Evolutionary conservation across 2,329 filamentous ascomycete genomes (phyloP), one percentile per base, ranked within the genome.

Genomic region (Sphaerulina vaccinii): DNA sequence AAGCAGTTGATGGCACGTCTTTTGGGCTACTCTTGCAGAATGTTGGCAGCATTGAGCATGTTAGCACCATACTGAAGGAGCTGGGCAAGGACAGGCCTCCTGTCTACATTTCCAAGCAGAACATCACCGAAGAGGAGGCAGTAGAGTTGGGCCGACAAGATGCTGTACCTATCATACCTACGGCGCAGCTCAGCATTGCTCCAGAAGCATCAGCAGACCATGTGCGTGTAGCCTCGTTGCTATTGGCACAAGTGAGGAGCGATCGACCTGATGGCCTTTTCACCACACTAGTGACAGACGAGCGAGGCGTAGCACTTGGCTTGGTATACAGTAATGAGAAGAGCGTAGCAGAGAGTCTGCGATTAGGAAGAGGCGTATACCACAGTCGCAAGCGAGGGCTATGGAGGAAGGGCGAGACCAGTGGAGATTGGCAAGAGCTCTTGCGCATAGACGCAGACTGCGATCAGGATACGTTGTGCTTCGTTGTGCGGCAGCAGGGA

Each of bases 381-480:
- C 90, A 96, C 73, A 97, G 92, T 75, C 82, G 93, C 46, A 97
- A 96, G 77, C 83, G 93, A 38, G 93, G 93, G 0, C 73, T 99
- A 22, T 99, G 93, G 93, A 87, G 95, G 72, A 99, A 99, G 75
- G 93, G 93, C 5, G 88, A 91, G 46, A 93, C 87, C 7, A 97
- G 92, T 48, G 93, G 93, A 11, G 91, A 97, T 69, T 89, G 88
- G 10, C 93, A 99, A 71, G 85, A 96, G 70, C 78, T 99, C 44
- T 78, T 97, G 18, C 84, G 84, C 51, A 81, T 99, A 59, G 86
- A 87, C 1, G 77, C 95, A 48, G 93, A 99, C 71, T 99, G 93
- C 71, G 93, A 99, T 70, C 86, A 86, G 58, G 93, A 99, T 71
- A 95, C 91, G 52, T 73, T 99, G 63, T 86, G 88, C 60, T 97